Evolutionary conservation across 305 asterid species (phyloP).

Genomic region (Fraxinus albicans): DNA sequence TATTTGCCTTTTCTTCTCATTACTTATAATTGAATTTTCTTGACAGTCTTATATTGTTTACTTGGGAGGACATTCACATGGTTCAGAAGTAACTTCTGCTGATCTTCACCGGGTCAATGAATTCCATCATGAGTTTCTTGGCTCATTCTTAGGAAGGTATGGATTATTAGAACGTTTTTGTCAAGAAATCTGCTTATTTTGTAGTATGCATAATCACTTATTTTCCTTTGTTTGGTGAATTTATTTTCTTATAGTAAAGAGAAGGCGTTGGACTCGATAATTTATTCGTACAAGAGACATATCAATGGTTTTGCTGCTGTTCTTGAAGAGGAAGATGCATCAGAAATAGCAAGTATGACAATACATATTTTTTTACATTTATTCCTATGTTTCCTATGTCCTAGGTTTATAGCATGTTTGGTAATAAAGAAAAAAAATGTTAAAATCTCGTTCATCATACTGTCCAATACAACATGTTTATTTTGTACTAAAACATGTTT

Average conservation of each 20-base stretch:
- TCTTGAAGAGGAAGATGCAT: slow-evolving; percentile 14
- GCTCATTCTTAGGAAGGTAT: slow-evolving; percentile 15
- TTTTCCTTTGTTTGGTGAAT: neutral
- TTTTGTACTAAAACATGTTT: neutral
- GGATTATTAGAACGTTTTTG: neutral
- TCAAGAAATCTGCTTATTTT: neutral
- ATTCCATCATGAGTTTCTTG: slow-evolving; percentile 12
- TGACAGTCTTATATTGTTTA: slow-evolving; percentile 19
- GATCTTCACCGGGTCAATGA: neutral
- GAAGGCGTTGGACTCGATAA: slow-evolving; percentile 1
- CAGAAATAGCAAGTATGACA: neutral
- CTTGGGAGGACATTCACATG: slow-evolving; percentile 14
- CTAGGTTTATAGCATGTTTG: neutral
- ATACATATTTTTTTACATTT: neutral
- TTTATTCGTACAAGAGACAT: slow-evolving; percentile 14
- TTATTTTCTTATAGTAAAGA: neutral
- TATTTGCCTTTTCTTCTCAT: neutral
- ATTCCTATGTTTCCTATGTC: neutral
- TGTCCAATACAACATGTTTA: neutral
- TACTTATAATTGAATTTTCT: neutral
- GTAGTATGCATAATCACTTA: neutral
- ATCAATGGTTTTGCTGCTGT: slow-evolving; percentile 19
- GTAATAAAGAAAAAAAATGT: neutral
- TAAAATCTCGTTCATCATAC: neutral
- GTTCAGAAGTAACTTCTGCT: neutral